Conservation (phyloP, 2,329 filamentous ascomycete genomes). For the Exophiala bonariae region DNA sequence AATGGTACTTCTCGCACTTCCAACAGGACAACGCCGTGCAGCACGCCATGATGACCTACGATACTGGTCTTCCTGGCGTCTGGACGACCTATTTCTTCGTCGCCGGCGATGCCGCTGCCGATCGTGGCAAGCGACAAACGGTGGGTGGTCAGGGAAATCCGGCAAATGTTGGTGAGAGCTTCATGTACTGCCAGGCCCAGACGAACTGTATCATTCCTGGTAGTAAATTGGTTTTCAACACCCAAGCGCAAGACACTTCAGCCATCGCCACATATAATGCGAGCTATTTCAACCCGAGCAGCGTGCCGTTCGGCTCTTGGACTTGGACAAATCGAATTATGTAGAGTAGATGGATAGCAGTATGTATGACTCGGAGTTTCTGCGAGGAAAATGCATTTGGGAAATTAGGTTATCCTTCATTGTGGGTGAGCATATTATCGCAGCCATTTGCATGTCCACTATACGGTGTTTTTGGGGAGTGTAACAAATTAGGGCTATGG, state of each 20-base stretch:
- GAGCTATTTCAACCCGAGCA: conserved; percentile 2
- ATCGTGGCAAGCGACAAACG: conserved; percentile 5
- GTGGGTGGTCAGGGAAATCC: conserved; percentile 10
- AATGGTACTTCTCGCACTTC: conserved; percentile 15
- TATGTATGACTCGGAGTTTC: no score
- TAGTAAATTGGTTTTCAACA: conserved; percentile 9
- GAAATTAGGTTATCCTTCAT: no score
- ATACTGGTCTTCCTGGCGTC: conserved; percentile 9
- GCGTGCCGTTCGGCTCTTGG: conserved; percentile 2
- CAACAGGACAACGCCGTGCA: conserved; percentile 4
- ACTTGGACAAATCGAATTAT: conserved; percentile 1
- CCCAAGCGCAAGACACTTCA: background rate
- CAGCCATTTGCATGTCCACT: no score
- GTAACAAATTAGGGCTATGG: no score
- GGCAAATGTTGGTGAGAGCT: background rate
- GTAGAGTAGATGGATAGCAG: no score
- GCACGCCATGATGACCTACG: conserved; percentile 18
- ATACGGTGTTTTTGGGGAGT: no score
- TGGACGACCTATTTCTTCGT: conserved; percentile 15
- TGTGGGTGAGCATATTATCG: no score
- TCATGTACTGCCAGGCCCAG: conserved; percentile 8
- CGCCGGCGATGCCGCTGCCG: background rate
- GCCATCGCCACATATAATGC: conserved; percentile 7
- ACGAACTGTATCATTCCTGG: conserved; percentile 6
- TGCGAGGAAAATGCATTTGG: no score